Evolutionary conservation across 2,329 filamentous ascomycete species (phyloP).

Genomic region (Pseudophaeomoniella oleicola): DNA sequence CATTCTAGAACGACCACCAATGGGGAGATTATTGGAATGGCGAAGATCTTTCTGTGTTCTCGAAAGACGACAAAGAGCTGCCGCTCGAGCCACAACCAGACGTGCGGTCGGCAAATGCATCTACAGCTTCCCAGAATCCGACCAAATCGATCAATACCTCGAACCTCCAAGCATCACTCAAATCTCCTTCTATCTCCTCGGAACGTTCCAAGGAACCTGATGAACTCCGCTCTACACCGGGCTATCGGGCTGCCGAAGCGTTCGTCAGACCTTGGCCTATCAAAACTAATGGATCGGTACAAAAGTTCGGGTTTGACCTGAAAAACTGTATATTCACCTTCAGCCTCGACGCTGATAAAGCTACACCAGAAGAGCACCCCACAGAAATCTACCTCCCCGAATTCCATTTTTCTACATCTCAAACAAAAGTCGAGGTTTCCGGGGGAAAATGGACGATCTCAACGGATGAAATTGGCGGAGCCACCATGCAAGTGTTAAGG

Average conservation of each 20-base stretch:
- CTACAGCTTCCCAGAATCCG: conserved; percentile 18
- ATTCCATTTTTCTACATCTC: conserved; percentile 74
- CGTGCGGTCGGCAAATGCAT: conserved; percentile 23
- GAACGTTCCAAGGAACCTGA: conserved; percentile 36
- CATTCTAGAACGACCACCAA: conserved; percentile 59
- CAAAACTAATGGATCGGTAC: conserved; percentile 55
- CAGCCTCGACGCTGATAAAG: conserved; percentile 45
- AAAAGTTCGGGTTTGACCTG: conserved; percentile 68
- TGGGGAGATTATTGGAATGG: conserved; percentile 96
- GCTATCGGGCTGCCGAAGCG: conserved; percentile 81
- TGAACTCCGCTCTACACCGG: conserved; percentile 48
- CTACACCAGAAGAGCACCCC: conserved; percentile 49
- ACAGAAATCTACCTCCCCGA: conserved; percentile 79
- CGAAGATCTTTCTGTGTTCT: conserved; percentile 86
- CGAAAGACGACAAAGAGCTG: conserved; percentile 59
- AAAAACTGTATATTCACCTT: conserved; percentile 64
- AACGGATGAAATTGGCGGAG: conserved; percentile 53
- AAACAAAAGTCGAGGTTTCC: conserved; percentile 58
- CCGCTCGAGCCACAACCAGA: conserved; percentile 19
- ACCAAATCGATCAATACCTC: conserved; percentile 48
- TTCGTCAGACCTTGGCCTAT: conserved; percentile 78
- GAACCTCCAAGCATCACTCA: conserved; percentile 62
- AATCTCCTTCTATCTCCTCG: conserved; percentile 40
- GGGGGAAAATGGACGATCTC: conserved; percentile 85
- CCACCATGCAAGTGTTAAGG: conserved; percentile 57